Percentiles rank a stretch among this genome's conserved stretches.
Conservation (phyloP, 2,329 filamentous ascomycete genomes). For the Cadophora sp. region DNA sequence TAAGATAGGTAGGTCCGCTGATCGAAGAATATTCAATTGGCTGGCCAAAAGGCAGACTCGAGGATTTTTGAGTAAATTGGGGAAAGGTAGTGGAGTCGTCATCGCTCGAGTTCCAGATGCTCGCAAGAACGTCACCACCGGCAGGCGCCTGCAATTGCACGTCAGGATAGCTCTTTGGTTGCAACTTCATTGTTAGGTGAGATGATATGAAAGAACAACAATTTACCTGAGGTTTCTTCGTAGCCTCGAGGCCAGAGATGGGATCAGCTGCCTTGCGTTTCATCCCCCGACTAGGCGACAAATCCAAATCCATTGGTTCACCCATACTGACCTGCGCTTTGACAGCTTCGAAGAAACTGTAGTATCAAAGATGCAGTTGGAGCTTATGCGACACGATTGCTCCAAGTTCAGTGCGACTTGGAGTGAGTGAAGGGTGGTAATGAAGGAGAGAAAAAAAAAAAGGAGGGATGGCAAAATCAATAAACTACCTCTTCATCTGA, state of each 20-base stretch:
- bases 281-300: conserved; percentile 30
- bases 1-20: conserved; percentile 88
- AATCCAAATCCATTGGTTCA: conserved; percentile 38
- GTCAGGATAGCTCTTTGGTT: conserved; percentile 21
- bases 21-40: conserved; percentile 64
- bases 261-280: conserved; percentile 40
- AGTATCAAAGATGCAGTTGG: background rate
- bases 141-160: conserved; percentile 35
- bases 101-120: conserved; percentile 41
- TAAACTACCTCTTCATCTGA: background rate
- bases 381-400: background rate
- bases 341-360: background rate
- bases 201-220: background rate
- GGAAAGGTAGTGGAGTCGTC: conserved; percentile 34
- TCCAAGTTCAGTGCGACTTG: conserved; percentile 13
- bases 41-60: conserved; percentile 64
- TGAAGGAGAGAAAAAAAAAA: conserved; percentile 24
- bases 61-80: conserved; percentile 48
- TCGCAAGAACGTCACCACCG: conserved; percentile 38
- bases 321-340: conserved; percentile 34
- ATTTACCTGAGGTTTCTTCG: conserved; percentile 32
- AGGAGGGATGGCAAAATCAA: conserved; percentile 9
- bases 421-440: conserved; percentile 18
- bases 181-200: conserved; percentile 1
- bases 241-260: conserved; percentile 31